Base-by-base conservation (phyloP, 345 rosid genomes). In the Cardamine chenopodiifolia region DNA sequence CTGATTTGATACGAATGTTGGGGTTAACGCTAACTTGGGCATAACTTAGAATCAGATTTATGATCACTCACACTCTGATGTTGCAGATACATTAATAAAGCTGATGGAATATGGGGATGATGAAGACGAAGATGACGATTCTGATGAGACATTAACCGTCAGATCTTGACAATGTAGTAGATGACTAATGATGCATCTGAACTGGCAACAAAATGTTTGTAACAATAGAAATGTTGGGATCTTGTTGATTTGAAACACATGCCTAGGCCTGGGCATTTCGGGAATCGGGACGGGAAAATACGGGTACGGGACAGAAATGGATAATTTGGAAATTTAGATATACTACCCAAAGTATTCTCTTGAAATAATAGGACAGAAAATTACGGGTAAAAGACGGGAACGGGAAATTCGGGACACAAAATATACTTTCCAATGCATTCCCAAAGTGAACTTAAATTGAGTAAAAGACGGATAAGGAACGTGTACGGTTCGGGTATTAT, bases 51-150 rank as follows among this genome's bases (percentile, higher is more conserved):
- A 37, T 37, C 42, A 12, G 25, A 61, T 14, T 25, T 17, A 39
- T 62, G 54, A 72, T 62, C 32, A 42, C 1, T 53, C 32, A 42
- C 31, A 6, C 6, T 5, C 23, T 59, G 54, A 75, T 66, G 22
- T 83, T 79, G 72, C 89, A 86, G 98, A 90, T 75, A 92, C 98
- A 25, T 82, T 90, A 73, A 83, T 89, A 68, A 89, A 90, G 82
- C 79, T 92, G 70, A 84, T 92, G 90, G 89, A 90, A 72, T 87
- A 92, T 78, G 89, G 95, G 15, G 87, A 90, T 17, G 96, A 88
- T 8, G 88, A 82, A 34, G 82, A 85, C 4, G 89, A 86, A 42
- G 93, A 90, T 8, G 89, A 90, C 42, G 87, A 88, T 34, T 52
- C 73, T 1, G 87, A 87, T 17, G 90, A 84, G 78, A 54, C 75